Conservation (phyloP, 208 protist species). For the Leishmania tarentolae region DNA sequence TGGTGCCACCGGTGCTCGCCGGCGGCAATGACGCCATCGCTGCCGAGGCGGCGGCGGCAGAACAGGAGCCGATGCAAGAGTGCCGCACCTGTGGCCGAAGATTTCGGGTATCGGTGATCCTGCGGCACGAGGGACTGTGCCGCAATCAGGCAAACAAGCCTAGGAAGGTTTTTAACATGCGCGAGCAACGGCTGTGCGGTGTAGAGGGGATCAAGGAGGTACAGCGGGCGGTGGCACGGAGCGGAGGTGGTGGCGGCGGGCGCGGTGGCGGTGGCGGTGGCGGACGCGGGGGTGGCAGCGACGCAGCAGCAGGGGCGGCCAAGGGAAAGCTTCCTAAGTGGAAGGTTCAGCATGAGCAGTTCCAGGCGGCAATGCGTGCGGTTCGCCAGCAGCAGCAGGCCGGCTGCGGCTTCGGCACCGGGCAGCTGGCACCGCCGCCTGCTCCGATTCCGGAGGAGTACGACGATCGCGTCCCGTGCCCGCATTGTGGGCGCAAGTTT, state of each 20-base stretch:
- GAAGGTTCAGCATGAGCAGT: slow-evolving; percentile 90
- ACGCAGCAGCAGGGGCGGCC: slow-evolving; percentile 4
- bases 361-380: slow-evolving; percentile 88
- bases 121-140: slow-evolving; percentile 70
- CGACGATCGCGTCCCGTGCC: slow-evolving; percentile 86
- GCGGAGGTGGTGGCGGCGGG: background rate
- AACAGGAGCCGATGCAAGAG: slow-evolving; percentile 52
- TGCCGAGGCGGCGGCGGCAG: slow-evolving; percentile 38
- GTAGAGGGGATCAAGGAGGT: slow-evolving; percentile 77
- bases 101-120: slow-evolving; percentile 71
- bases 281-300: slow-evolving; percentile 10
- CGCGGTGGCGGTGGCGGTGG: slow-evolving; percentile 13
- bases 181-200: slow-evolving; percentile 62
- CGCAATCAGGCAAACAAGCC: slow-evolving; percentile 57
- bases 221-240: slow-evolving; percentile 11
- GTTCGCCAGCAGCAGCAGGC: slow-evolving; percentile 44
- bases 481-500: slow-evolving; percentile 91
- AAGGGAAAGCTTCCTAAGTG: slow-evolving; percentile 85
- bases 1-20: slow-evolving; percentile 15
- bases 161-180: slow-evolving; percentile 74
- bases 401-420: slow-evolving; percentile 23
- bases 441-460: slow-evolving; percentile 49
- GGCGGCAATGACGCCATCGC: slow-evolving; percentile 37
- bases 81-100: slow-evolving; percentile 70
- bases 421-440: slow-evolving; percentile 32